phyloP scores from a whole-genome alignment of 768 basidiomycete genomes.

The Lanmaoa pseudosensibilis region DNA sequence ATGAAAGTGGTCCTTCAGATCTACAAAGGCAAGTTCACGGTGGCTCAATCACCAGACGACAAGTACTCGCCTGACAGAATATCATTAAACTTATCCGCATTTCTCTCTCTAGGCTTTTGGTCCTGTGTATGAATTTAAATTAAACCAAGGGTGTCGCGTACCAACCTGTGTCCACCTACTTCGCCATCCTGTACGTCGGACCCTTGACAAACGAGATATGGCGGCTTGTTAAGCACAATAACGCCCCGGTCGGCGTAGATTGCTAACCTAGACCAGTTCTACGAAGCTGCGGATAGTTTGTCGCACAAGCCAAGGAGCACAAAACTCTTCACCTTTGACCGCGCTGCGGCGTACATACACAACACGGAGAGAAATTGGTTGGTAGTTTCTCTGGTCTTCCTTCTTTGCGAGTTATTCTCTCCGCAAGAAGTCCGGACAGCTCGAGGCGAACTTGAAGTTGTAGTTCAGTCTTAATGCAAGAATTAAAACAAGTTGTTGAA shows the following conservation, averaged over 20 bases:
- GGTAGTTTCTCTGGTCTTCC: background rate
- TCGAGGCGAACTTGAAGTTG: no score
- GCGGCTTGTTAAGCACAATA: constrained; percentile 63
- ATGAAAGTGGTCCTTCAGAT: constrained; percentile 32
- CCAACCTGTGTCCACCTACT: constrained; percentile 16
- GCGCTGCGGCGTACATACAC: constrained; percentile 22
- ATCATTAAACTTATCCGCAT: constrained; percentile 36
- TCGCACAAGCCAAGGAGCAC: background rate
- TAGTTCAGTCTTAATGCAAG: no score
- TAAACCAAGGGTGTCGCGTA: background rate
- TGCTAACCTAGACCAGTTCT: constrained; percentile 35
- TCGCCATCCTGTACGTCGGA: constrained; percentile 26
- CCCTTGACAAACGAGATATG: constrained; percentile 54
- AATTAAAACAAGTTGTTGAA: no score
- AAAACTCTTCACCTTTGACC: constrained; percentile 22
- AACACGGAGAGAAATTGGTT: background rate
- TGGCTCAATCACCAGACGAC: constrained; percentile 2
- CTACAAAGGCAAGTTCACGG: constrained; percentile 14
- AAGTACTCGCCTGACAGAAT: constrained; percentile 36
- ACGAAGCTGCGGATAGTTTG: constrained; percentile 10
- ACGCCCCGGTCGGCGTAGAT: constrained; percentile 55
- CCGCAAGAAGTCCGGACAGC: background rate
- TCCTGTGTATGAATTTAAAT: constrained; percentile 10
- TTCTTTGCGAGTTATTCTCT: background rate
- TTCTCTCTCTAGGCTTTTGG: constrained; percentile 23